phyloP scores from a whole-genome alignment of 2,329 filamentous ascomycete species.

The Amauroascus verrucosus region DNA sequence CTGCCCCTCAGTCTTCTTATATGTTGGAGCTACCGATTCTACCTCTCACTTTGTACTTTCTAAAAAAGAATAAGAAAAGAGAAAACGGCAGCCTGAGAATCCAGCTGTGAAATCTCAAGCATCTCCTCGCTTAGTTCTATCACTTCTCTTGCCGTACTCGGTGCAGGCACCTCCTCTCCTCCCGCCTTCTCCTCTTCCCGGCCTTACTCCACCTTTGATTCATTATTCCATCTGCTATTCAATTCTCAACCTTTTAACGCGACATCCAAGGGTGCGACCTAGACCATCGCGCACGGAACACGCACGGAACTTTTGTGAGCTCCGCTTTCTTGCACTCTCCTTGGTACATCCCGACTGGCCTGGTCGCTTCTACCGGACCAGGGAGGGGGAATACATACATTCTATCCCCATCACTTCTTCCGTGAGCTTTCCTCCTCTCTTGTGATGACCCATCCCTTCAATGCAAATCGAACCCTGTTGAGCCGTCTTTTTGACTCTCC shows the following conservation, averaged over 20 bases:
- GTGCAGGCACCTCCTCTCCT: constrained; percentile 8
- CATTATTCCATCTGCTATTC: background rate
- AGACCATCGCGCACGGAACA: background rate
- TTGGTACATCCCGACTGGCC: background rate
- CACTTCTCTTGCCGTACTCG: background rate
- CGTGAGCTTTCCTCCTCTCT: constrained; percentile 1
- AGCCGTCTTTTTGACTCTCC: too few relatives aligned
- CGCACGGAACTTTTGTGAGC: background rate
- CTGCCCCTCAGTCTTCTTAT: background rate
- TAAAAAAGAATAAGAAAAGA: too few relatives aligned
- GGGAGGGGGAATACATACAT: background rate
- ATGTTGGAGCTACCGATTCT: too few relatives aligned
- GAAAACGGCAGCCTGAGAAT: too few relatives aligned
- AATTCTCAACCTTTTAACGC: background rate
- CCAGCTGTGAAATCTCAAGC: background rate
- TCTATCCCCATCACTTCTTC: background rate
- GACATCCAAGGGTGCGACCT: background rate
- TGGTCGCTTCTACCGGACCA: background rate
- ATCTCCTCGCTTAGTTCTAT: background rate
- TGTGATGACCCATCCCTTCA: background rate
- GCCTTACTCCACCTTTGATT: background rate
- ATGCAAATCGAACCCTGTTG: background rate
- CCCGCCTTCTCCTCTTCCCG: background rate
- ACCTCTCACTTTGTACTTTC: background rate
- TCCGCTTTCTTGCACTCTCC: constrained; percentile 5